These are phyloP conservation scores for Beauveria varroae DNA, from an alignment of 2,329 filamentous ascomycete species.

Conservation along the genomic window DNA sequence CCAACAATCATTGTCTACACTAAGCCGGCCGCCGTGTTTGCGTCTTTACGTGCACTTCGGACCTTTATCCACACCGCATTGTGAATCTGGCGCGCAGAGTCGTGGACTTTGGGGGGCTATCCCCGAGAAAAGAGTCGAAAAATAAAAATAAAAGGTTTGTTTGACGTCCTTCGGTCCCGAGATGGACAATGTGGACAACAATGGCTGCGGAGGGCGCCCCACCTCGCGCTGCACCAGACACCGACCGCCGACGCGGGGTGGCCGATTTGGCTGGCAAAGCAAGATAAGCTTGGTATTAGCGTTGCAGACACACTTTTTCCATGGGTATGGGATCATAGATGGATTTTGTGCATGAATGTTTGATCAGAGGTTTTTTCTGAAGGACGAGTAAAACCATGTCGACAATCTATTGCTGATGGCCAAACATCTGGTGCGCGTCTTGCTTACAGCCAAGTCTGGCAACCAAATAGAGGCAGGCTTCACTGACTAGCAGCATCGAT, in stretches of 20 bases:
- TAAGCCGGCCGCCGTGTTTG: too few relatives aligned
- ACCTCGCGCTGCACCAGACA: background rate
- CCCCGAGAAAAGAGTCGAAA: background rate
- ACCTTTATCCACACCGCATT: too few relatives aligned
- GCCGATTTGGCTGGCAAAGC: background rate
- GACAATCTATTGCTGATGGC: too few relatives aligned
- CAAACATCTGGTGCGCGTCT: too few relatives aligned
- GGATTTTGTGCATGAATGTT: background rate
- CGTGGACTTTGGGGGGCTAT: background rate
- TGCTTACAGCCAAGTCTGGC: too few relatives aligned
- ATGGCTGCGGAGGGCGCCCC: background rate
- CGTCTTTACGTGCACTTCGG: too few relatives aligned
- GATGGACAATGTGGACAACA: background rate
- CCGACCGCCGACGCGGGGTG: background rate
- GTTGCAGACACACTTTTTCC: background rate
- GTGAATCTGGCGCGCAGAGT: too few relatives aligned
- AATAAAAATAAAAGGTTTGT: background rate
- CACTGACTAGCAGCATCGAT: too few relatives aligned
- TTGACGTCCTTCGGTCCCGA: background rate
- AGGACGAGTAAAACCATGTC: too few relatives aligned
- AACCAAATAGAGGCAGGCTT: too few relatives aligned
- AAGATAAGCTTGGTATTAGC: constrained; percentile 1
- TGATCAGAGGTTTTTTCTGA: background rate
- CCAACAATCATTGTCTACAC: background rate
- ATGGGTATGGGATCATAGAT: background rate